phyloP scores from a whole-genome alignment of 129 eudicot genomes.

The Flaveria robusta region DNA sequence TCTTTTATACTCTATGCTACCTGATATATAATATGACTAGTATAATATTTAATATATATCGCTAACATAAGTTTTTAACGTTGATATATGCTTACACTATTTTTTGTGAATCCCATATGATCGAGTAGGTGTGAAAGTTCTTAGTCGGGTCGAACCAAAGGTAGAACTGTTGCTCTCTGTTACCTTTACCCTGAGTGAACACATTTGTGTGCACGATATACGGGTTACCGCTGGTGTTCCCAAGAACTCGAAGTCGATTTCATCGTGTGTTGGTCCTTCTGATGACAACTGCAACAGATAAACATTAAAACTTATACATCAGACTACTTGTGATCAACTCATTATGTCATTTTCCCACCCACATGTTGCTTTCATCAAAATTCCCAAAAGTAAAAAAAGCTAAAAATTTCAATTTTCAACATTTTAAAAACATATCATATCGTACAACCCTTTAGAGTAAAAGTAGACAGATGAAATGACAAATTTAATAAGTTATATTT shows the following conservation, averaged over 20 bases:
- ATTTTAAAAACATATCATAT: constrained; percentile 14
- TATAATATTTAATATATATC: too few relatives aligned
- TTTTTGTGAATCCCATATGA: constrained; percentile 65
- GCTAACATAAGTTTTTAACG: too few relatives aligned
- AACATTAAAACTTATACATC: background rate
- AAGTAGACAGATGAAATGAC: too few relatives aligned
- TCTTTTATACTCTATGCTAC: too few relatives aligned
- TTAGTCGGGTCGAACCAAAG: constrained; percentile 89
- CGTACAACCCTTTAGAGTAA: background rate
- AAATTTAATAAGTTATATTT: too few relatives aligned
- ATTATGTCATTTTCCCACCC: constrained; percentile 26
- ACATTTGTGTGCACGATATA: constrained; percentile 82
- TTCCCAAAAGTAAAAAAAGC: constrained; percentile 25
- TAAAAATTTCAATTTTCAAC: background rate
- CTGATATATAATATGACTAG: too few relatives aligned
- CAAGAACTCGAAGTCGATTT: constrained; percentile 83
- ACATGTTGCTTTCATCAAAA: constrained; percentile 31
- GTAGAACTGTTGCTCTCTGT: constrained; percentile 75
- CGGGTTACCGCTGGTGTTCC: constrained; percentile 64
- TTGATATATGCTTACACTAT: constrained; percentile 57
- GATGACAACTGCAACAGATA: constrained; percentile 63
- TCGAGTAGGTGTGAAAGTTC: constrained; percentile 80
- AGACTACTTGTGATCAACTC: constrained; percentile 22
- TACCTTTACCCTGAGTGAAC: constrained; percentile 68
- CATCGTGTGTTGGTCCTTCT: constrained; percentile 72